Evolutionary conservation across 2,329 filamentous ascomycete genomes (phyloP).

Genomic region (Rachicladosporium sp.): DNA sequence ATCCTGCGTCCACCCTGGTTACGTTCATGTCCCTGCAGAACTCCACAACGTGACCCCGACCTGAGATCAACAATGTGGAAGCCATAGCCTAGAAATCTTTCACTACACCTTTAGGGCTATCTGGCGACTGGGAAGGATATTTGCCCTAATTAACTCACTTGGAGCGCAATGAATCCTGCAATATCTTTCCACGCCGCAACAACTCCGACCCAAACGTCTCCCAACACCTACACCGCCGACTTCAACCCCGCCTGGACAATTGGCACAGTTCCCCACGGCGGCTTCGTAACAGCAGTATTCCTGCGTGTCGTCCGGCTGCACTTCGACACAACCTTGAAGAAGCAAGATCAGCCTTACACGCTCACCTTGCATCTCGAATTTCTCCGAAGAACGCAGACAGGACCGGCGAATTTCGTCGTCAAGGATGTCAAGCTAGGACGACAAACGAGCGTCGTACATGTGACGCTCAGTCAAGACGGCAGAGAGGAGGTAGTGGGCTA

Average conservation of each 20-base stretch:
- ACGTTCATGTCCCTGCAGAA: too few species aligned
- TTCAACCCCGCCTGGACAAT: slow-evolving; percentile 52
- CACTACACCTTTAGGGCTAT: too few species aligned
- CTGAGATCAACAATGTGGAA: too few species aligned
- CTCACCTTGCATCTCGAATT: slow-evolving; percentile 55
- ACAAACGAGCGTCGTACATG: slow-evolving; percentile 51
- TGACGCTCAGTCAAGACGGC: slow-evolving; percentile 43
- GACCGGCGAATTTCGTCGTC: slow-evolving; percentile 45
- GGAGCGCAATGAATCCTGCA: too few species aligned
- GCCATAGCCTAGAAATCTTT: too few species aligned
- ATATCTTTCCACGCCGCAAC: too few species aligned
- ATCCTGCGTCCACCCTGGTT: too few species aligned
- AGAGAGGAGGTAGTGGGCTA: slow-evolving; percentile 52
- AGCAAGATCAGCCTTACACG: slow-evolving; percentile 49
- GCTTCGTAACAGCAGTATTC: slow-evolving; percentile 53
- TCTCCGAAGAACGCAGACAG: slow-evolving; percentile 49
- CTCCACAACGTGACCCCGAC: too few species aligned
- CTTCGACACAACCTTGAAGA: slow-evolving; percentile 44
- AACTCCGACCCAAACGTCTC: too few species aligned
- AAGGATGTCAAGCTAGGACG: slow-evolving; percentile 53
- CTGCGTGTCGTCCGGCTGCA: slow-evolving; percentile 47
- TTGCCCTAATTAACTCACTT: too few species aligned
- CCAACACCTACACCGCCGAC: slow-evolving; percentile 26
- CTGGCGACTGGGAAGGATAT: too few species aligned
- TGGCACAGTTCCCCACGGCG: slow-evolving; percentile 58